Base-by-base conservation (phyloP, 2,329 filamentous ascomycete genomes). In the Anthostomella pinea region DNA sequence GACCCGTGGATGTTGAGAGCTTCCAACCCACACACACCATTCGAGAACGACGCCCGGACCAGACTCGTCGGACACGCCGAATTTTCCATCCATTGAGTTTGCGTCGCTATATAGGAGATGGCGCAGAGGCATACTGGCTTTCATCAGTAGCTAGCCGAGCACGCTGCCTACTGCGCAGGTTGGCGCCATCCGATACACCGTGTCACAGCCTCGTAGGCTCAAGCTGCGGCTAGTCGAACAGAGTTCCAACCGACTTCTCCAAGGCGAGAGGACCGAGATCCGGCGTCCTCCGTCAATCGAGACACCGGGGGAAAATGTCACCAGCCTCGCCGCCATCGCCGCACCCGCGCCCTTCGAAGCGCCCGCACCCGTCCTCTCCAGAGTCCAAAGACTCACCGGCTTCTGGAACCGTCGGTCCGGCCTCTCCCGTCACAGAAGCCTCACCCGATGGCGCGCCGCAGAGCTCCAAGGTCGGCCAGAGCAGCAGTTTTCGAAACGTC, bases 401-500 rank as follows among this genome's bases (percentile, higher is more conserved):
- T n/a, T 68, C 67, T 15, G 60, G 54, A 40, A 57, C 56, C 53
- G 62, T 51, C 36, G 67, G 64, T 15, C 60, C 59, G 17, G 40
- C 47, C 30, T 64, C 60, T 30, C 50, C 58, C 34, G 47, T 48
- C 25, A 45, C 57, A 21, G 53, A 59, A 23, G 48, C 59, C 32
- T 39, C 54, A 27, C 49, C 58, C 47, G 53, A 56, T 32, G 54
- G 54, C 33, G 48, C 56, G 34, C 53, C 49, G 11, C 48, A 48
- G n/a, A 41, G 45, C 27, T 57, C 55, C 24, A 79, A 76, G 53
- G 61, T 68, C 10, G 73, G 73, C 8, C 75, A 80, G 60, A 79
- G 76, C 59, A 80, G 73, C 60, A 81, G 73, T 49, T 91, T 91
- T 57, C 82, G 86, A 53, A 91, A 90, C 62, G 91, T 97, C 48